phyloP scores from a whole-genome alignment of 2,329 filamentous ascomycete genomes.

The Penicillium sp. region DNA sequence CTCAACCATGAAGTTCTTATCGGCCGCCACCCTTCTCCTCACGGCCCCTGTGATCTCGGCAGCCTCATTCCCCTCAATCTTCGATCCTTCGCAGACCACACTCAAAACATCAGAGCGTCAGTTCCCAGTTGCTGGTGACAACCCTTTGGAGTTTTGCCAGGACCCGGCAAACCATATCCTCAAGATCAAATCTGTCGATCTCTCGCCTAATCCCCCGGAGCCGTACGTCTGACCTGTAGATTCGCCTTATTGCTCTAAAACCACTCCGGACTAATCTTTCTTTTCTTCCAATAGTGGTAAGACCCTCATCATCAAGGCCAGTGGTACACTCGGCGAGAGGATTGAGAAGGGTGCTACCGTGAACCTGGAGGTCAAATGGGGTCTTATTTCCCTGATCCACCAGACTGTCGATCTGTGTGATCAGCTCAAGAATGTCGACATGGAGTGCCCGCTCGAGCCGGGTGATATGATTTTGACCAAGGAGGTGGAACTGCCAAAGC shows the following conservation, averaged over 20 bases:
- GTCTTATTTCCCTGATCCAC: constrained; percentile 81
- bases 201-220: constrained; percentile 78
- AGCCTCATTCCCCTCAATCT: constrained; percentile 45
- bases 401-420: constrained; percentile 82
- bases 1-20: constrained; percentile 42
- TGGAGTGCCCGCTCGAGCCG: constrained; percentile 81
- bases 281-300: constrained; percentile 57
- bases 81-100: constrained; percentile 49
- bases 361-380: constrained; percentile 83
- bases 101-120: constrained; percentile 46
- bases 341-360: constrained; percentile 78
- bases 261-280: constrained; percentile 10
- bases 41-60: constrained; percentile 45
- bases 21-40: constrained; percentile 39
- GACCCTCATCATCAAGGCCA: constrained; percentile 71
- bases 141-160: constrained; percentile 75
- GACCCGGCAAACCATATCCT: constrained; percentile 68
- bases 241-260: neutral
- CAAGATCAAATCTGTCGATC: constrained; percentile 70
- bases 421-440: constrained; percentile 78
- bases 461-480: constrained; percentile 71
- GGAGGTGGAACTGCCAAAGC: constrained; percentile 73
- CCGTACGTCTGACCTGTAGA: constrained; percentile 57
- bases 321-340: constrained; percentile 65
- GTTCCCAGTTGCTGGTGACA: constrained; percentile 72